Base-by-base conservation (phyloP, 2,329 filamentous ascomycete species). In the Akanthomyces muscarius region DNA sequence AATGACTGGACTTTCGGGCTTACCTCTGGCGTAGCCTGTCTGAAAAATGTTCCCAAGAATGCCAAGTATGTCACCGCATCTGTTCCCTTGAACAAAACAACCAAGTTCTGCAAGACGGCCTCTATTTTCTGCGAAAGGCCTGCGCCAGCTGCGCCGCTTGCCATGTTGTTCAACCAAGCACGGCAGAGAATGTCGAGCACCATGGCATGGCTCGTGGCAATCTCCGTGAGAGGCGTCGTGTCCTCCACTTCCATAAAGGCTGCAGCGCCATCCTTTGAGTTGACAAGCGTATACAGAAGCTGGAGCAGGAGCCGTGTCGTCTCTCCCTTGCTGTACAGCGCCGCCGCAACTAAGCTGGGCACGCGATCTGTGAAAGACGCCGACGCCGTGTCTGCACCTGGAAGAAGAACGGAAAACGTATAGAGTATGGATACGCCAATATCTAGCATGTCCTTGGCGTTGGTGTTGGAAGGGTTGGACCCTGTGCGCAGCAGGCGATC, bases 391-490 rank as follows among this genome's bases (percentile, higher is more conserved):
- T 76, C 76, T 3, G 77, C 73, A 4, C 80, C 77, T 0, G 86
- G 82, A 4, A 90, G 74, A 13, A 90, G 73, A 8, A 80, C 74
- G 0, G 81, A 74, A 69, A 90, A 90, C 0, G 83, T 85, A 69
- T 89, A 83, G 6, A 89, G 71, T 14, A 90, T 82, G 36, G 83
- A 82, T 4, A 88, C 83, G 4, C 83, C 85, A 16, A 90, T 75
- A 67, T 86, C 82, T 11, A 88, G 76, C 85, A 89, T 88, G 65
- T 86, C 80, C 64, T 77, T 81, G 14, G 81, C 77, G 65, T 87
- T 79, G 25, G 78, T 73, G 50, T 74, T 75, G 4, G 69, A 72
- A 5, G 72, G 70, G 28, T 73, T 73, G 3, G 78, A 78, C 33
- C 83, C 81, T 0, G 86, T 84, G 64, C 79, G 79, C 47, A 90